Percentiles rank a stretch among this genome's conserved stretches.
These are phyloP conservation scores for Leccinum barrowsii DNA, from an alignment of 768 basidiomycete species.

Conservation along the genomic window DNA sequence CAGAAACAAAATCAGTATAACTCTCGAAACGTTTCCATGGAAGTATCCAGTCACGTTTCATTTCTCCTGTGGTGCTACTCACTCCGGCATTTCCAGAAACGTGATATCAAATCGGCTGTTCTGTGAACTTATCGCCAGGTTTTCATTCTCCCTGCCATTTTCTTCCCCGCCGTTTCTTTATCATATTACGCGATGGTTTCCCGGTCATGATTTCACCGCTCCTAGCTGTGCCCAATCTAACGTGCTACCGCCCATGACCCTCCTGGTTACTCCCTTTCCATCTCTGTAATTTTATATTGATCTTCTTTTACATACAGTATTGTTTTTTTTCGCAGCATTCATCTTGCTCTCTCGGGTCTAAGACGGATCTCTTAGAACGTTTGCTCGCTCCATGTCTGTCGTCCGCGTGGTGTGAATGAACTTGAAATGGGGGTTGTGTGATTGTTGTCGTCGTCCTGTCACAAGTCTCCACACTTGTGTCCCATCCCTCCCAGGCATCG, in stretches of 20 bases:
- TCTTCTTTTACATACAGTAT: constrained; percentile 33
- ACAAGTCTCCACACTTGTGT: constrained; percentile 9
- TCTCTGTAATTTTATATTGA: constrained; percentile 13
- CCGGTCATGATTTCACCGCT: constrained; percentile 30
- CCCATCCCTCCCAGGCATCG: constrained; percentile 18
- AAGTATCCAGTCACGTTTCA: constrained; percentile 23
- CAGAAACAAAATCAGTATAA: not conserved
- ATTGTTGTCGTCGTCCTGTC: constrained; percentile 9
- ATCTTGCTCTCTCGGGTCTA: constrained; percentile 28
- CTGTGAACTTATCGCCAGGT: constrained; percentile 28
- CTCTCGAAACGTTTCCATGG: constrained; percentile 21
- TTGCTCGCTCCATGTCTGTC: constrained; percentile 26
- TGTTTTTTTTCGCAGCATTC: constrained; percentile 15
- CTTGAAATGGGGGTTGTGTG: not conserved
- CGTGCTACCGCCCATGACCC: constrained; percentile 7
- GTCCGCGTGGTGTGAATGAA: constrained; percentile 13
- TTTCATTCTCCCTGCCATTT: constrained; percentile 20
- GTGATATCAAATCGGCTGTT: constrained; percentile 32
- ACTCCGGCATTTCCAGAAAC: constrained; percentile 29
- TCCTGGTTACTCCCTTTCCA: constrained; percentile 23
- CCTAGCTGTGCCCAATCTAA: constrained; percentile 21
- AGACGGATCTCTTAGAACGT: constrained; percentile 25
- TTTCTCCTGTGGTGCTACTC: constrained; percentile 10
- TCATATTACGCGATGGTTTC: constrained; percentile 27
- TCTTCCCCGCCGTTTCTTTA: constrained; percentile 16